A percentile compares a stretch with the other conserved stretches of the same genome.
These are phyloP conservation scores for Oryza glaberrima DNA, from an alignment of 176 grass and related monocot genomes.

Conservation along the genomic window DNA sequence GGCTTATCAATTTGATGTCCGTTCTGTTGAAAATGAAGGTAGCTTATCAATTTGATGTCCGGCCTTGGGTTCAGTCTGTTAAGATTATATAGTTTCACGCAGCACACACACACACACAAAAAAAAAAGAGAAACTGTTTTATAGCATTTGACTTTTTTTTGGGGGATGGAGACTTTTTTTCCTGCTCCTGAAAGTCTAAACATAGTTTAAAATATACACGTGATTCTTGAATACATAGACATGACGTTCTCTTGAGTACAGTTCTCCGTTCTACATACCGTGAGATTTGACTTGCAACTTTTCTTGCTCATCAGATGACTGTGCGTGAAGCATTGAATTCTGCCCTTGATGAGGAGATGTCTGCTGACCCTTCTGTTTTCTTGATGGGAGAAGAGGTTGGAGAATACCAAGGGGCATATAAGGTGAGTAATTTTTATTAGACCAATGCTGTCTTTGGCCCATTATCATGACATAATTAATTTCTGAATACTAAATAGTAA, in stretches of 20 bases:
- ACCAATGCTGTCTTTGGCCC: conserved; percentile 7
- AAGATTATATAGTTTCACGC: no score
- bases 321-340: conserved; percentile 84
- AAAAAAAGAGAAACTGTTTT: no score
- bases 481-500: neutral
- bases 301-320: conserved; percentile 53
- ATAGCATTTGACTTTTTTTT: neutral
- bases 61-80: no score
- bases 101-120: no score
- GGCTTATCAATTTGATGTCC: no score
- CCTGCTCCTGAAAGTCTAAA: neutral
- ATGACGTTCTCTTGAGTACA: neutral
- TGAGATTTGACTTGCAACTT: neutral
- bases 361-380: conserved; percentile 86
- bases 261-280: neutral
- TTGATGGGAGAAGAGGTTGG: conserved; percentile 99
- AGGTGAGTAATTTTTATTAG: conserved; percentile 55
- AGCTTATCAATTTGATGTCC: no score
- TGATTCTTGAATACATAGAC: neutral
- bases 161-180: neutral
- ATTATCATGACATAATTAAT: neutral
- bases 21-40: no score
- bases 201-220: neutral
- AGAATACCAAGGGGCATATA: conserved; percentile 97
- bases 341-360: conserved; percentile 92